Percentiles rank a stretch among this genome's conserved stretches.
Evolutionary conservation across 441 rosid species (phyloP).

Genomic region (Gossypium laxum): DNA sequence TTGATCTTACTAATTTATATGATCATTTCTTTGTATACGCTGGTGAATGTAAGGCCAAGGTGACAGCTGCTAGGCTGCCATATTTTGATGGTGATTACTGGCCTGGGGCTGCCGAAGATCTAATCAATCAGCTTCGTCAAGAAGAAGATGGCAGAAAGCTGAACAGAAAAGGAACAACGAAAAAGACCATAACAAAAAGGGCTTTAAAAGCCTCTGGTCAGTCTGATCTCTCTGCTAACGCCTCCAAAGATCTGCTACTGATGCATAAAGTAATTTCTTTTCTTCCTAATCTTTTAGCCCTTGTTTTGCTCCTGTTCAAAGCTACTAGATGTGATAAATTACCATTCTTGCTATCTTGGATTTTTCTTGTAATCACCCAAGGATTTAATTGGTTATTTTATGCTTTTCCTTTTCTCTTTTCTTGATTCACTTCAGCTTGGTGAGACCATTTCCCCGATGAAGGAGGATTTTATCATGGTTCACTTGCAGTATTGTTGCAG

Average conservation of each 20-base stretch:
- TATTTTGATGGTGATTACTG: slow-evolving; percentile 99
- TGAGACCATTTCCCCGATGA: slow-evolving; percentile 94
- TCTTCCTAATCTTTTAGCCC: slow-evolving; percentile 6
- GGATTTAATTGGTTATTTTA: neutral
- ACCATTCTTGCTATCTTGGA: neutral
- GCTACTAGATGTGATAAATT: neutral
- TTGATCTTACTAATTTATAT: slow-evolving; percentile 74
- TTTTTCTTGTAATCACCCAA: neutral
- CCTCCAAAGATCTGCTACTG: slow-evolving; percentile 83
- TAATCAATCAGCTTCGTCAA: slow-evolving; percentile 84
- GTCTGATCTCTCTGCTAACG: slow-evolving; percentile 84
- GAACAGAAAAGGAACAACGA: slow-evolving; percentile 75
- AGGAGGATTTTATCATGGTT: slow-evolving; percentile 98
- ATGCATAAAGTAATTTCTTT: slow-evolving; percentile 74
- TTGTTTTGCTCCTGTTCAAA: neutral
- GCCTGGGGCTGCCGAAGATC: slow-evolving; percentile 99
- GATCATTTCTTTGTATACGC: slow-evolving; percentile 75
- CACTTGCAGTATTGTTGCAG: slow-evolving; percentile 84
- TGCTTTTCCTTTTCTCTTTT: slow-evolving; percentile 4
- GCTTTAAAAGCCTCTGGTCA: slow-evolving; percentile 97
- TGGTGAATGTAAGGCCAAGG: slow-evolving; percentile 87
- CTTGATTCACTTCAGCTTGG: slow-evolving; percentile 76
- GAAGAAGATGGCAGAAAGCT: slow-evolving; percentile 81
- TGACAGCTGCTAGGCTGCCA: slow-evolving; percentile 95
- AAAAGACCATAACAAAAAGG: slow-evolving; percentile 84